phyloP scores from a whole-genome alignment of 495 filamentous ascomycete species.

The Lasiosphaeriaceae sp. region DNA sequence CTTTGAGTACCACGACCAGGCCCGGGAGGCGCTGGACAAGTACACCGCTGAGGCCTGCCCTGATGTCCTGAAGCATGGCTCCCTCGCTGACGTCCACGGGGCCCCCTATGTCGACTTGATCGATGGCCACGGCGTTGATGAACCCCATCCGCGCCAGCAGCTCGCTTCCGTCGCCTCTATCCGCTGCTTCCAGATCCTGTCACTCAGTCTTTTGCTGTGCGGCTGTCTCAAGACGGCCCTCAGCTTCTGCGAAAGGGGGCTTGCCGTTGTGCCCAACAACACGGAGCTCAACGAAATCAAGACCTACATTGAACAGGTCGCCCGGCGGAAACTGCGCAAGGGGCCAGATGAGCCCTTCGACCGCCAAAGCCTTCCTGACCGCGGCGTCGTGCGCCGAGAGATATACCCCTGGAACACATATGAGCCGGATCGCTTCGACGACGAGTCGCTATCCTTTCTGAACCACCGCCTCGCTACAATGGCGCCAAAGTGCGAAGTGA shows the following conservation, averaged over 20 bases:
- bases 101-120: conserved; percentile 36
- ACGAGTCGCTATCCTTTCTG: conserved; percentile 60
- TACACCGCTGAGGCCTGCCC: conserved; percentile 29
- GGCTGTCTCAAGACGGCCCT: conserved; percentile 68
- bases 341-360: conserved; percentile 41
- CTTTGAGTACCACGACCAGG: conserved; percentile 62
- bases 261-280: conserved; percentile 39
- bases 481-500: conserved; percentile 69
- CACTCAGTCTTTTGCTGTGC: conserved; percentile 59
- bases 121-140: conserved; percentile 23
- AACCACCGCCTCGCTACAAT: conserved; percentile 61
- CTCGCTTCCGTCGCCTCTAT: conserved; percentile 42
- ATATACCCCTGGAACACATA: conserved; percentile 91
- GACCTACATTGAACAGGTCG: conserved; percentile 45
- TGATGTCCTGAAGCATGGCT: conserved; percentile 38
- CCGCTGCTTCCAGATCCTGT: conserved; percentile 54
- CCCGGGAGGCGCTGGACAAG: conserved; percentile 36
- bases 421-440: conserved; percentile 78
- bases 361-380: conserved; percentile 57
- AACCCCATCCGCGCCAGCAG: conserved; percentile 26
- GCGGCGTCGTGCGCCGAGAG: conserved; percentile 75
- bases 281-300: conserved; percentile 45
- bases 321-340: conserved; percentile 39
- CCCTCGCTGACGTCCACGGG: conserved; percentile 25
- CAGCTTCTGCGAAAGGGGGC: conserved; percentile 57